Evolutionary conservation across 2,329 filamentous ascomycete genomes (phyloP), one percentile per base, ranked within the genome.

Genomic region (Alternaria sp.): DNA sequence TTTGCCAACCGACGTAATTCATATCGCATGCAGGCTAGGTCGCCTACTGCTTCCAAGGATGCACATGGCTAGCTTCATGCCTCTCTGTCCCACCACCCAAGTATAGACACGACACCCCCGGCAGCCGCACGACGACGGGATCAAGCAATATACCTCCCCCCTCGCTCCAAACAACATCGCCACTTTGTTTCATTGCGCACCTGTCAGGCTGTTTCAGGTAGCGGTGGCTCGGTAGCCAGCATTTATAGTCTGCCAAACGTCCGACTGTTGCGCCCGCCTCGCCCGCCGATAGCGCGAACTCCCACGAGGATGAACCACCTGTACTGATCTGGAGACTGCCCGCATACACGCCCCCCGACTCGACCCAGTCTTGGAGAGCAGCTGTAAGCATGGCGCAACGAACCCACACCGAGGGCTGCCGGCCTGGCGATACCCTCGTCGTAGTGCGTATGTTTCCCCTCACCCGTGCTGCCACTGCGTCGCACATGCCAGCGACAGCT

Each of bases 371-470:
- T 55, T 51, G 37, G 26, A 45, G 55, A 46, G 23, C 65, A 43
- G 23, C 57, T 51, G 54, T 61, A 61, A 63, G 54, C 65, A 79
- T 79, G 78, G 74, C 77, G 23, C 60, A 76, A 55, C 70, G 75
- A 64, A 73, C 72, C 33, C 73, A 82, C 62, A 81, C 79, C 64
- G 81, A 84, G 64, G 70, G 85, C 83, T 78, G 89, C 88, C 74
- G 87, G 26, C 83, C 87, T 67, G 90, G 90, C 78, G 89, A 92
- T 73, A 87, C 89, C 59, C 82, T 92, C 71, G 79, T 92, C 69
- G 90, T 92, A 71, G 90, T 92, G 73, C 90, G 90, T 92, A 84
- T 85, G 90, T 87, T 50, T 60, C 55, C 30, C 59, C 49, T 21
- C 54, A 18, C 37, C 30, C 25, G 18, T 44, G 44, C 46, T 25